Conservation (phyloP, 1,284 basidiomycete species). For the Malassezia vespertilionis region DNA sequence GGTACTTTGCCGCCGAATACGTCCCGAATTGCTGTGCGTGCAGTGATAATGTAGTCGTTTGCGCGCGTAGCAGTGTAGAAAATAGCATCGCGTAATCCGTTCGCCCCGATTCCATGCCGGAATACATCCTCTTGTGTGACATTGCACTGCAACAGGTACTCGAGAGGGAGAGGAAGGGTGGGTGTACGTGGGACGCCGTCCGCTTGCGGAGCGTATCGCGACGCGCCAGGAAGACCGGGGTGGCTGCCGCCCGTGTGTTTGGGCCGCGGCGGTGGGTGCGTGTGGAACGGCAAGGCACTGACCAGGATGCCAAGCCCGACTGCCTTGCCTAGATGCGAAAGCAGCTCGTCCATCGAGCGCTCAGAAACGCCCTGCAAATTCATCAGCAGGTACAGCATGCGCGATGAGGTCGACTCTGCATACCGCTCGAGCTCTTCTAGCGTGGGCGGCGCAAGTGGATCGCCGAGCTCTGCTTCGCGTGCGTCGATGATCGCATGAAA, state of each 20-base stretch:
- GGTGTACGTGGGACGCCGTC: conserved; percentile 19
- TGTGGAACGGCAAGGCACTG: conserved; percentile 33
- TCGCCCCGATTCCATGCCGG: conserved; percentile 58
- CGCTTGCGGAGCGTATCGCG: conserved; percentile 14
- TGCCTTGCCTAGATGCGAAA: conserved; percentile 45
- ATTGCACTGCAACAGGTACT: conserved; percentile 66
- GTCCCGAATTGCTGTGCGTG: conserved; percentile 63
- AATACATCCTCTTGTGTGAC: conserved; percentile 80
- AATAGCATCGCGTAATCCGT: conserved; percentile 60
- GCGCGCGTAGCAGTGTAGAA: conserved; percentile 80
- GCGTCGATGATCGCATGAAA: conserved; percentile 41
- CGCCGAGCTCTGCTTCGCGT: conserved; percentile 36
- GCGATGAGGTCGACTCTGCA: conserved; percentile 37
- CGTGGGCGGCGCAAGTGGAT: conserved; percentile 30
- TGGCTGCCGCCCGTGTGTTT: conserved; percentile 13
- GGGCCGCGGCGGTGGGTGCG: conserved; percentile 30
- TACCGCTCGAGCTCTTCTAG: conserved; percentile 34
- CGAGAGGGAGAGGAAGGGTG: conserved; percentile 66
- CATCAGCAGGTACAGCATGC: conserved; percentile 33
- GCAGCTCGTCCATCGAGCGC: conserved; percentile 32
- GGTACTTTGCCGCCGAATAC: conserved; percentile 57
- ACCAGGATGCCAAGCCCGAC: conserved; percentile 31
- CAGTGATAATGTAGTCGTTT: conserved; percentile 78
- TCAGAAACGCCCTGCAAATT: conserved; percentile 31
- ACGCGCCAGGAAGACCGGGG: conserved; percentile 1